These are phyloP conservation scores for Zarea fungicola DNA, from an alignment of 2,329 filamentous ascomycete species.

Conservation along the genomic window DNA sequence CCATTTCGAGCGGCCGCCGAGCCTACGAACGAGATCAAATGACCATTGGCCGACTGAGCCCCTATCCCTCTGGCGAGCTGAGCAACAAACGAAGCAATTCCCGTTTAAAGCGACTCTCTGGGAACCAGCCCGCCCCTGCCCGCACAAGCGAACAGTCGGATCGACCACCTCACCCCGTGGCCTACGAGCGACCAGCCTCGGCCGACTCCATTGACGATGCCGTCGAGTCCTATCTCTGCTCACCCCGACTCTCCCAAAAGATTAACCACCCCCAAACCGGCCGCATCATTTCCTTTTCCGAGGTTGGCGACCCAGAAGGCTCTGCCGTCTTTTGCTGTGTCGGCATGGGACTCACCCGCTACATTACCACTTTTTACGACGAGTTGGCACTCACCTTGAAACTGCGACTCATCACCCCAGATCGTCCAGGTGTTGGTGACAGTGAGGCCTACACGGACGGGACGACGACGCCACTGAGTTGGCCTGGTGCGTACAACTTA, in stretches of 20 bases:
- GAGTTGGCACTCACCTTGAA: conserved; percentile 86
- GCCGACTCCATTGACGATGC: conserved; percentile 85
- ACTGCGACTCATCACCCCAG: conserved; percentile 84
- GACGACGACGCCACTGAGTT: conserved; percentile 80
- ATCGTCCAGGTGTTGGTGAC: conserved; percentile 88
- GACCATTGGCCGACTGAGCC: conserved; percentile 38
- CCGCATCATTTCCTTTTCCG: conserved; percentile 87
- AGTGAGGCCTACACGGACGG: conserved; percentile 81
- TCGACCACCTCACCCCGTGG: conserved; percentile 32
- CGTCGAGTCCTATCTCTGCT: conserved; percentile 78
- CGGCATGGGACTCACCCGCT: conserved; percentile 94
- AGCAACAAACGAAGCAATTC: conserved; percentile 52
- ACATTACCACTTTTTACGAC: conserved; percentile 95
- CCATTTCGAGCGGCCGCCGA: conserved; percentile 56
- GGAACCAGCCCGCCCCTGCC: conserved; percentile 40
- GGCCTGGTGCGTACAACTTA: conserved; percentile 92
- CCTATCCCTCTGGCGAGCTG: conserved; percentile 35
- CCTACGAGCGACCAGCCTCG: conserved; percentile 70
- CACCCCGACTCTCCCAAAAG: conserved; percentile 80
- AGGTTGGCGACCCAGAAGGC: conserved; percentile 88
- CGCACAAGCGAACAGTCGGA: conserved; percentile 24
- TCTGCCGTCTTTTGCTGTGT: conserved; percentile 95
- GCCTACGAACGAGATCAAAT: conserved; percentile 48
- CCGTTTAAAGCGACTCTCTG: conserved; percentile 52
- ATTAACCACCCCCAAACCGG: conserved; percentile 82